These are phyloP conservation scores for Podila clonocystis DNA, from an alignment of 192 early-diverging fungal species.

Conservation along the genomic window DNA sequence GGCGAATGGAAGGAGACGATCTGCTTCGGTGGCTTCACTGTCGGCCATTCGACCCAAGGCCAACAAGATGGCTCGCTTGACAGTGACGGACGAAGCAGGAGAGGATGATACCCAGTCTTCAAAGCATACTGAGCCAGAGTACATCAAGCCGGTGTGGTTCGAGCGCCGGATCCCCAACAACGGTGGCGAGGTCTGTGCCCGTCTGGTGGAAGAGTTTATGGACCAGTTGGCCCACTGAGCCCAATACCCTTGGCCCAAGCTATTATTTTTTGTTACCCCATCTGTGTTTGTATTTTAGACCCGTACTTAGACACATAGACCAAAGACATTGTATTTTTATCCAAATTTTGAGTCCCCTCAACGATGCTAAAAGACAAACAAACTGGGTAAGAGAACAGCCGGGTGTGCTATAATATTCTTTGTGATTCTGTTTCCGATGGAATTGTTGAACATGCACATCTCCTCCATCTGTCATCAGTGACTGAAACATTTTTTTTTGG, in stretches of 20 bases:
- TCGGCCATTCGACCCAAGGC: constrained; percentile 23
- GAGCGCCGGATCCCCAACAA: constrained; percentile 38
- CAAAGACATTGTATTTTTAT: no score
- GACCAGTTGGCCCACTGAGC: constrained; percentile 11
- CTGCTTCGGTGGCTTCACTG: constrained; percentile 21
- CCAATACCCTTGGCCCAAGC: background rate
- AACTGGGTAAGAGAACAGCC: no score
- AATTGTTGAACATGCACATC: no score
- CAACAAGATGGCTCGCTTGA: constrained; percentile 26
- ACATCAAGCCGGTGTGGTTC: constrained; percentile 36
- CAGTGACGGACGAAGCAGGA: background rate
- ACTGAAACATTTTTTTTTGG: no score
- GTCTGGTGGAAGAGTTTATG: constrained; percentile 40
- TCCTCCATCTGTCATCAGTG: no score
- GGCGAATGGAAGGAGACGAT: constrained; percentile 8
- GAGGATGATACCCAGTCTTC: background rate
- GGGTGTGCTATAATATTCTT: no score
- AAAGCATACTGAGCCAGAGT: constrained; percentile 5
- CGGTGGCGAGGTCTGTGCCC: constrained; percentile 39
- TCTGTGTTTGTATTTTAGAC: no score
- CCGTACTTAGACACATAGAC: no score
- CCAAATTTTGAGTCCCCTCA: no score
- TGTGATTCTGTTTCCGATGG: no score
- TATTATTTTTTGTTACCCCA: no score
- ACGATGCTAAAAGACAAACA: no score